A percentile compares a stretch with the other conserved stretches of the same genome.
phyloP scores from a whole-genome alignment of 2,329 filamentous ascomycete species.

The Fusarium sp. region DNA sequence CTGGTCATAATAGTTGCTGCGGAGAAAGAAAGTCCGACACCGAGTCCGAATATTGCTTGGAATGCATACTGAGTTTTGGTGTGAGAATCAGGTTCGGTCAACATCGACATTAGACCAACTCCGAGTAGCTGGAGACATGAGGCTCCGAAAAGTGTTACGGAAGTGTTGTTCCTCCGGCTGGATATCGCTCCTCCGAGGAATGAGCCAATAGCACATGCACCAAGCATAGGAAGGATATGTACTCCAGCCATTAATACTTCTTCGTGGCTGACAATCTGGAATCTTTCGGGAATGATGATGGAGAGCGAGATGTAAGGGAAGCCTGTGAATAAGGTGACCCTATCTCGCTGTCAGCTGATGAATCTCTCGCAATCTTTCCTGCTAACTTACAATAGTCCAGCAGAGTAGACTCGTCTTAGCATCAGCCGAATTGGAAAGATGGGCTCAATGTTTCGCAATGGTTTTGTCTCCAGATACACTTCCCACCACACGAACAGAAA shows the following conservation, averaged over 20 bases:
- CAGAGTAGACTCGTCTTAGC: slow-evolving; percentile 62
- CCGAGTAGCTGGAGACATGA: slow-evolving; percentile 66
- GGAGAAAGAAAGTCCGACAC: slow-evolving; percentile 69
- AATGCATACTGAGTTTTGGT: slow-evolving; percentile 64
- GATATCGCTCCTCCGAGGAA: slow-evolving; percentile 67
- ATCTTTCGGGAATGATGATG: slow-evolving; percentile 69
- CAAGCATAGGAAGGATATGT: slow-evolving; percentile 69
- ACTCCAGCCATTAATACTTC: slow-evolving; percentile 67
- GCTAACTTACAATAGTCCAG: slow-evolving; percentile 61
- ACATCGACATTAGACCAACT: slow-evolving; percentile 62
- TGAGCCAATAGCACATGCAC: slow-evolving; percentile 67
- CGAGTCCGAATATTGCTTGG: slow-evolving; percentile 68
- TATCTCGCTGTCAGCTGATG: slow-evolving; percentile 47
- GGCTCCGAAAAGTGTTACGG: slow-evolving; percentile 62
- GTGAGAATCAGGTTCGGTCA: slow-evolving; percentile 51
- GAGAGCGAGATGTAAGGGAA: slow-evolving; percentile 70
- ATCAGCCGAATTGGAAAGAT: slow-evolving; percentile 67
- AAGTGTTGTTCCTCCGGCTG: slow-evolving; percentile 66
- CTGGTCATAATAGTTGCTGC: slow-evolving; percentile 69
- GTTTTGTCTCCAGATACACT: slow-evolving; percentile 56
- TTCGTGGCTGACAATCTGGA: slow-evolving; percentile 69
- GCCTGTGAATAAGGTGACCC: slow-evolving; percentile 68
- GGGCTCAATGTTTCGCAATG: slow-evolving; percentile 60
- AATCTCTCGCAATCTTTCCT: background rate
- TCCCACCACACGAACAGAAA: slow-evolving; percentile 66